These are phyloP conservation scores for Mycocentrospora acerina DNA, from an alignment of 2,329 filamentous ascomycete genomes.

Conservation along the genomic window DNA sequence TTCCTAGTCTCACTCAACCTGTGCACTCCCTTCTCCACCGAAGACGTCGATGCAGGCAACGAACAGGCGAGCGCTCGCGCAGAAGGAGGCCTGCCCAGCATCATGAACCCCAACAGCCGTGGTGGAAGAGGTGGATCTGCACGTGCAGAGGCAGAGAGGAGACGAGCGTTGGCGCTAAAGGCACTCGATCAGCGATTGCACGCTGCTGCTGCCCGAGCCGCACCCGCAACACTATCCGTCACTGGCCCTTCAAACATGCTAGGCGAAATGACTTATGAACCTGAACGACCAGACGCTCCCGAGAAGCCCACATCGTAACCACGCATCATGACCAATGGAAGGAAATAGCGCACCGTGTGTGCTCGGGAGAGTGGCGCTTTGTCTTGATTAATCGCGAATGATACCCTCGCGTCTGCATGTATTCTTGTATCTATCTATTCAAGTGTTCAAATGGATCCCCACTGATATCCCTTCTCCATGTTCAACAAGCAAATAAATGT, in stretches of 20 bases:
- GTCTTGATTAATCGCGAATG: constrained; percentile 9
- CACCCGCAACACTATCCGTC: constrained; percentile 30
- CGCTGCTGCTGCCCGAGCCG: constrained; percentile 66
- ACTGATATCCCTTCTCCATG: too few species aligned
- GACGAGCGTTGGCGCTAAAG: constrained; percentile 84
- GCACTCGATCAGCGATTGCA: constrained; percentile 89
- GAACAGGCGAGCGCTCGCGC: constrained; percentile 68
- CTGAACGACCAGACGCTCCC: constrained; percentile 38
- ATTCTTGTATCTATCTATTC: constrained; percentile 22
- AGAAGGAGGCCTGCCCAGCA: constrained; percentile 61
- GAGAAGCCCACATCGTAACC: constrained; percentile 22
- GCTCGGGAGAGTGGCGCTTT: too few species aligned
- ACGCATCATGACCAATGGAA: neutral
- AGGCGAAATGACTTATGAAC: constrained; percentile 46
- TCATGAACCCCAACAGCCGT: constrained; percentile 54
- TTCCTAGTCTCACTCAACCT: constrained; percentile 73
- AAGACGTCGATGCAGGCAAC: constrained; percentile 73
- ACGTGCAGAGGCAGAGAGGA: constrained; percentile 86
- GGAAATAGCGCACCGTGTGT: neutral
- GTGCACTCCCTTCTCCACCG: constrained; percentile 81
- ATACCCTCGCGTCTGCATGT: constrained; percentile 31
- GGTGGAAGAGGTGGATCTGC: constrained; percentile 61
- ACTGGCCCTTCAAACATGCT: constrained; percentile 38
- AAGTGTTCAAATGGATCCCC: constrained; percentile 7
- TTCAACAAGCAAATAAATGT: too few species aligned